Base-by-base conservation (phyloP, 305 asterid species). In the Salvia sclarea region DNA sequence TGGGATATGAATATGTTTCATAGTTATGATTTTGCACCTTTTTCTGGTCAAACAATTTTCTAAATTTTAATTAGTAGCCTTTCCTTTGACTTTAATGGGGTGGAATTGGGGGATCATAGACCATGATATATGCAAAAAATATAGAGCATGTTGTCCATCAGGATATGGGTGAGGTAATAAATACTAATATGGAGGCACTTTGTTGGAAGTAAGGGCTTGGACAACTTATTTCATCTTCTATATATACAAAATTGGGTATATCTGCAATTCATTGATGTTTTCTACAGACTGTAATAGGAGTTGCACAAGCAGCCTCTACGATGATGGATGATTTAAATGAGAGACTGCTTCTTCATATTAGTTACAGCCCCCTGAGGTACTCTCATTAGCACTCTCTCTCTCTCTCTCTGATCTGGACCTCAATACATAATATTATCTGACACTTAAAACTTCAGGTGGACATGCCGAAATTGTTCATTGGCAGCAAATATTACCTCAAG, bases 321-420 rank as follows among this genome's bases (percentile, higher is more conserved):
- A 16, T 79, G 67, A 84, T 85, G 74, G 70, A 75, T 84, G 90
- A 73, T 75, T 65, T 74, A 73, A 84, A 81, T 62, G 97, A 89
- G 57, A 82, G 91, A 77, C 81, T 95, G 71, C 95, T 95, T 73
- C 73, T 95, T 78, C 97, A 95, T 79, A 77, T 95, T 60, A 80
- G 96, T 73, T 85, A 82, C 78, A 89, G 99, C 75, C 97, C 98
- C 72, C 79, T 92, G 80, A 95, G 97, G 99, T 94, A 77, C 78
- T 62, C 77, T 60, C 44, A 18, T 45, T 61, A 50, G 44, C 63
- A 22, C 33, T 28, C 5, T 6, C 11, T 49, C 30, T 49, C 55
- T 47, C 24, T 48, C 53, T 10, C 40, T 30, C 74, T 38, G 21
- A 33, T 38, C 57, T 40, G 22, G 55, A 28, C 35, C 59, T 25